Evolutionary conservation across 768 basidiomycete genomes (phyloP).

Genomic region (Serpula lacrymans): DNA sequence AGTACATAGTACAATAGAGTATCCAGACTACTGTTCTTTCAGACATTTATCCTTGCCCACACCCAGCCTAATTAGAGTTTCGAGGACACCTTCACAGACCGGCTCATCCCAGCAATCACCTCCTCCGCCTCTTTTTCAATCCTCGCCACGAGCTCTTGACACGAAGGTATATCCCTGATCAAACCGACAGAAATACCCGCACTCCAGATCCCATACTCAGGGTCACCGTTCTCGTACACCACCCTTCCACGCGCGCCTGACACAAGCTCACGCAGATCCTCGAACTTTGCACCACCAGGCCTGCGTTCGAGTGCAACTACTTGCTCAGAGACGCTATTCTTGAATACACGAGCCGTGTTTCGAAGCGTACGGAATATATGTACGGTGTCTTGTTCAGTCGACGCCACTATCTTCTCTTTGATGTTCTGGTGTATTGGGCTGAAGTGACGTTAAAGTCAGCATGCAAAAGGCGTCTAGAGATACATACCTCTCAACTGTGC

Average conservation of each 20-base stretch:
- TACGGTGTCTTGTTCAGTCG: slow-evolving; percentile 78
- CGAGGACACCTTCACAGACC: slow-evolving; percentile 12
- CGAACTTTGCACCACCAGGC: slow-evolving; percentile 84
- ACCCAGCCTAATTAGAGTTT: slow-evolving; percentile 22
- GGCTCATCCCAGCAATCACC: slow-evolving; percentile 49
- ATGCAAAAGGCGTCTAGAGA: too few species aligned
- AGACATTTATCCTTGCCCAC: too few species aligned
- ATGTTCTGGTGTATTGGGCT: slow-evolving; percentile 87
- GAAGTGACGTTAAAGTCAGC: slow-evolving; percentile 1
- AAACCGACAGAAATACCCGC: slow-evolving; percentile 64
- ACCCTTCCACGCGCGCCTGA: slow-evolving; percentile 63
- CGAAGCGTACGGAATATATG: slow-evolving; percentile 88
- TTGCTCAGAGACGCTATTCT: slow-evolving; percentile 78
- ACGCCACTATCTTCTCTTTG: slow-evolving; percentile 84
- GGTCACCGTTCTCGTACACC: slow-evolving; percentile 83
- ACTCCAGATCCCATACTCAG: slow-evolving; percentile 85
- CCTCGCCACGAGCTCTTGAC: slow-evolving; percentile 60
- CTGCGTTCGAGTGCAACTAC: slow-evolving; percentile 82
- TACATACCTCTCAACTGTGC: slow-evolving; percentile 73
- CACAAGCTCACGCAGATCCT: slow-evolving; percentile 77
- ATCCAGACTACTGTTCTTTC: too few species aligned
- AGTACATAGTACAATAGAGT: too few species aligned
- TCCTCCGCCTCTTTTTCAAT: slow-evolving; percentile 77
- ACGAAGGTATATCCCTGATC: slow-evolving; percentile 83
- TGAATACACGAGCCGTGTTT: slow-evolving; percentile 84